These are phyloP conservation scores for Heteromeles arbutifolia DNA, from an alignment of 306 rosid genomes.

Conservation along the genomic window DNA sequence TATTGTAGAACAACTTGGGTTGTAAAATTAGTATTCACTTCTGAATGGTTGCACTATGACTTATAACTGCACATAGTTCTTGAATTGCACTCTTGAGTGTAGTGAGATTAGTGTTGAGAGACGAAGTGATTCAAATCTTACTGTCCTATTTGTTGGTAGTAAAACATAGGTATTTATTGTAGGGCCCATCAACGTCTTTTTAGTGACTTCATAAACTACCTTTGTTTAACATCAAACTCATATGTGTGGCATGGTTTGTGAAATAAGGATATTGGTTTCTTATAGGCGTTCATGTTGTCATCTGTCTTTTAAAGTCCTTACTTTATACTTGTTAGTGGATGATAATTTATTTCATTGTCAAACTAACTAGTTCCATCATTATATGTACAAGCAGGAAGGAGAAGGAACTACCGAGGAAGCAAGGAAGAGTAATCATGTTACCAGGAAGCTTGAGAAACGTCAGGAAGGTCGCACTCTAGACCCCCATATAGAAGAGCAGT, in stretches of 20 bases:
- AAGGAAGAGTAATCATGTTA: constrained; percentile 30
- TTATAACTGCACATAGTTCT: neutral
- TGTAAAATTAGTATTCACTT: neutral
- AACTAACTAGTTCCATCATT: neutral
- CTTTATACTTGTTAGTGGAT: neutral
- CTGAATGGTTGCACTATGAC: neutral
- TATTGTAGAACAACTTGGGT: neutral
- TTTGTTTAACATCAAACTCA: neutral
- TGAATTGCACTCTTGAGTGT: neutral
- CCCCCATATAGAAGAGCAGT: constrained; percentile 36
- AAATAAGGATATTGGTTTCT: neutral
- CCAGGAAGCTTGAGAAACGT: constrained; percentile 39
- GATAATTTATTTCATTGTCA: neutral
- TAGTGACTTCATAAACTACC: neutral
- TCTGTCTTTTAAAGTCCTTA: neutral
- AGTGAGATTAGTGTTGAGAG: neutral
- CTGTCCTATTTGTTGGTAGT: neutral
- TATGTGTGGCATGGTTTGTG: neutral
- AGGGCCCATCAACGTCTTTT: neutral
- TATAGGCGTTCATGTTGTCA: neutral
- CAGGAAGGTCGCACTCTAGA: constrained; percentile 30
- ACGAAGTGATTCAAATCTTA: neutral
- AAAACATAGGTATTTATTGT: neutral
- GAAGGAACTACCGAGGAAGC: constrained; percentile 30
- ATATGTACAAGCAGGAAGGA: constrained; percentile 23